Evolutionary conservation across 2,329 filamentous ascomycete genomes (phyloP), one percentile per base, ranked within the genome.

Genomic region (Triangularia setosa): DNA sequence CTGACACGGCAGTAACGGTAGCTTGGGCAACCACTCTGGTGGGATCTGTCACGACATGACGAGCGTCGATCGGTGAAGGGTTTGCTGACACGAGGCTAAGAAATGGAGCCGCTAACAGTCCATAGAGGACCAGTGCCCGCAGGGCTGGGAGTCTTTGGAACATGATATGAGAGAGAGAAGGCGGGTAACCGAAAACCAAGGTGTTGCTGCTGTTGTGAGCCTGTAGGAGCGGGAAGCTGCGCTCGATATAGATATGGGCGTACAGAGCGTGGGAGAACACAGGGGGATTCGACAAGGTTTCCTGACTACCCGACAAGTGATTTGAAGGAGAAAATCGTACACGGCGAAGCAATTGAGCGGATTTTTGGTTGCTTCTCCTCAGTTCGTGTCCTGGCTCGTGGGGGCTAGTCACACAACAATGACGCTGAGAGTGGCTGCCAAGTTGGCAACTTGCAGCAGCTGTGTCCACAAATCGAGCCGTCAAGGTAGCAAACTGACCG

Each of bases 1-100:
- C 78, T 4, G 83, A 84, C 1, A 86, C 75, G 1, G 81, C 81
- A 1, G 83, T 81, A 9, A 76, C 35, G 56, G 59, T 44, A n/a
- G 67, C 33, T 21, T 40, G 33, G 27, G 58, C 27, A 28, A 54
- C 23, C 24, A 57, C n/a, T 23, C 12, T 33, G 18, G 62, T 54
- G 18, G 60, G 30, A 35, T 56, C 35, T 23, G 40, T 27, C 12
- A 48, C 60, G 25, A 62, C 58, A 30, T 65, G 64, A 14, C 62
- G 63, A 27, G 68, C 62, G 28, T 57, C 40, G 40, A 48, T 48
- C 25, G 61, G 40, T 21, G 44, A 60, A 56, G 53, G 21, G 48
- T 30, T 40, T 44, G 59, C 27, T 7, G 64, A 65, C 12, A 59
- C 60, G 18, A 59, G 28, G 18, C 55, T 58, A 18, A 57, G 18